phyloP scores from a whole-genome alignment of 192 early-diverging fungal species.

The Obelidium mucronatum region DNA sequence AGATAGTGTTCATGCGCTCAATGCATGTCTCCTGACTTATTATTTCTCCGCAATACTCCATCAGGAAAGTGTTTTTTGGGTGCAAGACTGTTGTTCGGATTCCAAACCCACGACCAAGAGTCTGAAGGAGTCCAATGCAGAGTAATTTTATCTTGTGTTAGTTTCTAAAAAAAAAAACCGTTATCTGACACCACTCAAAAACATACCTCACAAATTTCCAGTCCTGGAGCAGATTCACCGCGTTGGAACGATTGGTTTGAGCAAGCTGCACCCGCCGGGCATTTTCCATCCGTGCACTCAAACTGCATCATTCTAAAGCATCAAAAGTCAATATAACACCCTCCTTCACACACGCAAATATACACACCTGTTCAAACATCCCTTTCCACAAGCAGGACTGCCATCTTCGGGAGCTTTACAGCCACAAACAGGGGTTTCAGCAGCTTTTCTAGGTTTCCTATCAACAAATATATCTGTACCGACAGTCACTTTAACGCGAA shows the following conservation, averaged over 20 bases:
- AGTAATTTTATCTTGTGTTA: too few relatives aligned
- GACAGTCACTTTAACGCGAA: too few relatives aligned
- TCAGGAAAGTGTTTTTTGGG: conserved; percentile 65
- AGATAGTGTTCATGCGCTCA: conserved; percentile 77
- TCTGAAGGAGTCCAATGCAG: too few relatives aligned
- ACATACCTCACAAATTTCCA: conserved; percentile 73
- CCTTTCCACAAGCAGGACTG: conserved; percentile 61
- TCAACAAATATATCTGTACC: conserved; percentile 77
- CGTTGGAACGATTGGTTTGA: conserved; percentile 80
- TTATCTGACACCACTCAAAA: too few relatives aligned
- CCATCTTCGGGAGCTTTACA: conserved; percentile 66
- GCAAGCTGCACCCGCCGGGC: conserved; percentile 73
- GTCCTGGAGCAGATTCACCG: conserved; percentile 51
- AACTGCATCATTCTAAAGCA: conserved; percentile 49
- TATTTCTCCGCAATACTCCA: conserved; percentile 87
- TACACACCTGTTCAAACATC: conserved; percentile 74
- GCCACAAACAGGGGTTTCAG: conserved; percentile 62
- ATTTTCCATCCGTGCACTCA: conserved; percentile 72
- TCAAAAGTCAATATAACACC: too few relatives aligned
- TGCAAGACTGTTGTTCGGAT: conserved; percentile 63
- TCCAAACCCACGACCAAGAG: conserved; percentile 72
- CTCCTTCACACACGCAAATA: too few relatives aligned
- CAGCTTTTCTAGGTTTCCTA: conserved; percentile 64
- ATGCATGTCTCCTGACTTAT: conserved; percentile 69
- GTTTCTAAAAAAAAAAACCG: too few relatives aligned